These are phyloP conservation scores for Annona squamosa DNA, from an alignment of 164 flowering plant species.

Conservation along the genomic window DNA sequence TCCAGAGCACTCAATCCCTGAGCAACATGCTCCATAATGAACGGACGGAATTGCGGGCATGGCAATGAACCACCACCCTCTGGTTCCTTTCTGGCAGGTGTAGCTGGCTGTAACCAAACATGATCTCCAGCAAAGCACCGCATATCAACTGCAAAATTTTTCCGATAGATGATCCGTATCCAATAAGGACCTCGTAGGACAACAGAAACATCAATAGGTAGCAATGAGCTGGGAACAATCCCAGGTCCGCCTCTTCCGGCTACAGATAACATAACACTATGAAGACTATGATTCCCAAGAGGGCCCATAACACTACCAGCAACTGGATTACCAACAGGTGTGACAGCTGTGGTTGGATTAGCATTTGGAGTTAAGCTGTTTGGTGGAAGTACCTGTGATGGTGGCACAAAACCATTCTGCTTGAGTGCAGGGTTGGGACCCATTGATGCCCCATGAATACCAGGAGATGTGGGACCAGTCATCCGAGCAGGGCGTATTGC, in stretches of 20 bases:
- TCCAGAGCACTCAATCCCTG: slow-evolving; percentile 89
- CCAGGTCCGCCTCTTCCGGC: slow-evolving; percentile 94
- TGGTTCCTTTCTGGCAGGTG: slow-evolving; percentile 89
- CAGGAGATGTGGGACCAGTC: slow-evolving; percentile 71
- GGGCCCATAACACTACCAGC: slow-evolving; percentile 33
- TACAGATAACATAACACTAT: slow-evolving; percentile 64
- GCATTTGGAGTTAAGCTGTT: slow-evolving; percentile 35
- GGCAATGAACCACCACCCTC: slow-evolving; percentile 93
- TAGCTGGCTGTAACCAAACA: slow-evolving; percentile 99
- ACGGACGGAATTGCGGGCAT: slow-evolving; percentile 97
- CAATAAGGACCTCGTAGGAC: slow-evolving; percentile 96
- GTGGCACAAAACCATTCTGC: slow-evolving; percentile 42
- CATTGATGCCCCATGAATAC: slow-evolving; percentile 46
- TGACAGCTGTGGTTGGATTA: slow-evolving; percentile 35
- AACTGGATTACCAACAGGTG: slow-evolving; percentile 30
- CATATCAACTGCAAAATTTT: slow-evolving; percentile 95
- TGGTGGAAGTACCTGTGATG: slow-evolving; percentile 48
- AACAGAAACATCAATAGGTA: slow-evolving; percentile 97
- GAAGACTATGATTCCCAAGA: slow-evolving; percentile 54
- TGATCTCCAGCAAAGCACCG: slow-evolving; percentile 99
- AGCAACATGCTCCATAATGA: slow-evolving; percentile 99
- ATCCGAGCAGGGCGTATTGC: slow-evolving; percentile 94
- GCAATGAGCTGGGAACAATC: slow-evolving; percentile 90
- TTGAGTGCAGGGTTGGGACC: slow-evolving; percentile 42
- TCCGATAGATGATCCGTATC: slow-evolving; percentile 91